Percentiles rank a stretch among this genome's conserved stretches.
Evolutionary conservation across 2,329 filamentous ascomycete species (phyloP).

Genomic region (Plenodomus tracheiphilus): DNA sequence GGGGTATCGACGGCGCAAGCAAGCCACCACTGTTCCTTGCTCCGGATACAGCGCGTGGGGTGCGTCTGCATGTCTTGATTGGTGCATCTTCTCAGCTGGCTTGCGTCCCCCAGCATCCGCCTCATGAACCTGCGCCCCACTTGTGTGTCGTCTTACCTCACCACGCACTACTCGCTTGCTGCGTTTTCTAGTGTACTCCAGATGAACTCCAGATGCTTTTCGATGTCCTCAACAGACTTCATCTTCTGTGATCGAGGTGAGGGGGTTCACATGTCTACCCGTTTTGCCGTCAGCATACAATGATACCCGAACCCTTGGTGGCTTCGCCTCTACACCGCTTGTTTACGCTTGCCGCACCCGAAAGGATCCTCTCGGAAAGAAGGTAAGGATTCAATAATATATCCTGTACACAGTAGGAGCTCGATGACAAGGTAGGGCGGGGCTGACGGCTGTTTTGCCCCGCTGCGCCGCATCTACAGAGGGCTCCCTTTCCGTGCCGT

Average conservation of each 20-base stretch:
- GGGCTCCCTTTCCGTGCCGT: slow-evolving; percentile 14
- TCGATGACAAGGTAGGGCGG: slow-evolving; percentile 25
- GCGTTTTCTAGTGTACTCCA: slow-evolving; percentile 39
- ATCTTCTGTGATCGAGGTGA: slow-evolving; percentile 22
- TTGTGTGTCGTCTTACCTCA: slow-evolving; percentile 30
- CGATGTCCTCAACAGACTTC: slow-evolving; percentile 24
- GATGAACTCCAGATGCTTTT: slow-evolving; percentile 29
- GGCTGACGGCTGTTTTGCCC: slow-evolving; percentile 19
- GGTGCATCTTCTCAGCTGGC: slow-evolving; percentile 18
- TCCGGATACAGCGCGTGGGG: slow-evolving; percentile 34
- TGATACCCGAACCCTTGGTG: slow-evolving; percentile 6
- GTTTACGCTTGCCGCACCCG: slow-evolving; percentile 30
- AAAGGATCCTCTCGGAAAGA: slow-evolving; percentile 7
- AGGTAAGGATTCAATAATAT: slow-evolving; percentile 29
- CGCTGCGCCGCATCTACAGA: slow-evolving; percentile 30
- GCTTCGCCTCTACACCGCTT: slow-evolving; percentile 33
- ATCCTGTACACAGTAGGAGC: slow-evolving; percentile 4
- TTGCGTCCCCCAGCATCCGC: slow-evolving; percentile 21
- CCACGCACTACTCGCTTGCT: slow-evolving; percentile 29
- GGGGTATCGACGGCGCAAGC: slow-evolving; percentile 33
- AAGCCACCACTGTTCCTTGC: slow-evolving; percentile 44
- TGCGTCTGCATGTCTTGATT: slow-evolving; percentile 24
- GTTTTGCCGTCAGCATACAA: slow-evolving; percentile 31
- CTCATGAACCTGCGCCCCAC: slow-evolving; percentile 21
- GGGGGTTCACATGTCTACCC: slow-evolving; percentile 22